phyloP scores from a whole-genome alignment of 495 filamentous ascomycete species.

The Penicillium canariense region DNA sequence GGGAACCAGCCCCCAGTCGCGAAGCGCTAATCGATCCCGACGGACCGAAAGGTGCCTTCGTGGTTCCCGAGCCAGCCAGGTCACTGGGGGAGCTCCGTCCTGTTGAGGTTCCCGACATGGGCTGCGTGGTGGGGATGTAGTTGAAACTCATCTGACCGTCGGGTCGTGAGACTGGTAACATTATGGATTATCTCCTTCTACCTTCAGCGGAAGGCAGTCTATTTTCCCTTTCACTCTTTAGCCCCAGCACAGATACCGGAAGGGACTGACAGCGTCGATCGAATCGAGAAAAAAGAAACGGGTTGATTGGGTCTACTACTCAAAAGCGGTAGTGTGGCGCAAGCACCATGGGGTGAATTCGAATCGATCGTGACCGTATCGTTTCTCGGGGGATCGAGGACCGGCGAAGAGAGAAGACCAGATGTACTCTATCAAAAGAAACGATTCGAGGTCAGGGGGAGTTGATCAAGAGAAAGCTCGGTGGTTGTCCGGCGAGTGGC shows the following conservation, averaged over 20 bases:
- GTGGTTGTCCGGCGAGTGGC: slow-evolving; percentile 1
- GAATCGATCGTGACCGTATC: background rate
- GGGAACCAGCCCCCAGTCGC: slow-evolving; percentile 91
- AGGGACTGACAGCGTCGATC: slow-evolving; percentile 9
- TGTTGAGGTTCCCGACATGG: slow-evolving; percentile 82
- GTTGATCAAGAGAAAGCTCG: background rate
- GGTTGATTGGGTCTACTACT: no score
- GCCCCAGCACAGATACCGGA: slow-evolving; percentile 10
- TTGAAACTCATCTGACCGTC: slow-evolving; percentile 75
- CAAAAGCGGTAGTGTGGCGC: slow-evolving; percentile 11
- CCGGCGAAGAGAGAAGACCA: background rate
- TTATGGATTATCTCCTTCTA: slow-evolving; percentile 59
- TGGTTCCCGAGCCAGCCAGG: slow-evolving; percentile 60
- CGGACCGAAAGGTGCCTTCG: slow-evolving; percentile 74
- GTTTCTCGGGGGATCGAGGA: background rate
- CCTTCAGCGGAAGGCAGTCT: slow-evolving; percentile 24
- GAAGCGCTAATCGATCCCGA: slow-evolving; percentile 69
- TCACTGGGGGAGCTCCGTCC: slow-evolving; percentile 87
- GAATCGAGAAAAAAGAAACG: slow-evolving; percentile 4
- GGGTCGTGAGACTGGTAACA: slow-evolving; percentile 74
- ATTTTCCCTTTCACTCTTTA: slow-evolving; percentile 23
- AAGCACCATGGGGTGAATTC: slow-evolving; percentile 17
- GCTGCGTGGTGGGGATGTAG: slow-evolving; percentile 69
- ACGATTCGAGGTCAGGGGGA: background rate
- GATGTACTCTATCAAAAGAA: background rate